Conservation (phyloP, 495 filamentous ascomycete species). For the Hypoxylon crocopeplum region DNA sequence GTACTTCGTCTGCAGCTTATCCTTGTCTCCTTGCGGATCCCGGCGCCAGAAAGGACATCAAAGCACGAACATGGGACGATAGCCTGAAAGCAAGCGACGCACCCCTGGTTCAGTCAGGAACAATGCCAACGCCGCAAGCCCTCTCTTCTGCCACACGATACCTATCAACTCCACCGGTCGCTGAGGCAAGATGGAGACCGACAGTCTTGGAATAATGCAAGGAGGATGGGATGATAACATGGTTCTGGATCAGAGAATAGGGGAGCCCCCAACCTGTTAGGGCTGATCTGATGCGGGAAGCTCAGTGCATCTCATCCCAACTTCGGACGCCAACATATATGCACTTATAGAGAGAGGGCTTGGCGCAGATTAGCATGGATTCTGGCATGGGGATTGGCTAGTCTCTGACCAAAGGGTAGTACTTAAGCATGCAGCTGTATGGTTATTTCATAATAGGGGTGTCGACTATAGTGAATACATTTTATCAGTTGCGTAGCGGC, state of each 20-base stretch:
- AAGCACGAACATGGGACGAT: conserved; percentile 32
- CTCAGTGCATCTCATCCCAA: too few relatives aligned
- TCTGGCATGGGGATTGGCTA: background rate
- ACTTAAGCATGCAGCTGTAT: too few relatives aligned
- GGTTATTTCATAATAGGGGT: too few relatives aligned
- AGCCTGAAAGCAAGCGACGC: conserved; percentile 32
- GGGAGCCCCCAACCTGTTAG: conserved; percentile 8
- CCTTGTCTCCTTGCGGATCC: conserved; percentile 38
- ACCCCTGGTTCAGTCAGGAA: conserved; percentile 23
- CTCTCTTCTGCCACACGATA: background rate
- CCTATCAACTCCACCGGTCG: conserved; percentile 13
- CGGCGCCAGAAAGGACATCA: conserved; percentile 36
- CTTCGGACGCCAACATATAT: too few relatives aligned
- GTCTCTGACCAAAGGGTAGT: too few relatives aligned
- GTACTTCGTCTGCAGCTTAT: conserved; percentile 29
- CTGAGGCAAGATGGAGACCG: conserved; percentile 10
- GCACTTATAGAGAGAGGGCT: too few relatives aligned
- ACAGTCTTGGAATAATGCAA: conserved; percentile 10
- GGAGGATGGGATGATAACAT: conserved; percentile 5
- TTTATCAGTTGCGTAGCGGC: background rate
- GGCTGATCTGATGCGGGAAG: too few relatives aligned
- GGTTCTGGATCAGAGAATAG: conserved; percentile 15
- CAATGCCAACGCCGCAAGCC: conserved; percentile 26
- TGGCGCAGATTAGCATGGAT: too few relatives aligned
- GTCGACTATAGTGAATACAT: too few relatives aligned